phyloP scores from a whole-genome alignment of 352 stramenopile genomes.

The Phytopythium litorale region DNA sequence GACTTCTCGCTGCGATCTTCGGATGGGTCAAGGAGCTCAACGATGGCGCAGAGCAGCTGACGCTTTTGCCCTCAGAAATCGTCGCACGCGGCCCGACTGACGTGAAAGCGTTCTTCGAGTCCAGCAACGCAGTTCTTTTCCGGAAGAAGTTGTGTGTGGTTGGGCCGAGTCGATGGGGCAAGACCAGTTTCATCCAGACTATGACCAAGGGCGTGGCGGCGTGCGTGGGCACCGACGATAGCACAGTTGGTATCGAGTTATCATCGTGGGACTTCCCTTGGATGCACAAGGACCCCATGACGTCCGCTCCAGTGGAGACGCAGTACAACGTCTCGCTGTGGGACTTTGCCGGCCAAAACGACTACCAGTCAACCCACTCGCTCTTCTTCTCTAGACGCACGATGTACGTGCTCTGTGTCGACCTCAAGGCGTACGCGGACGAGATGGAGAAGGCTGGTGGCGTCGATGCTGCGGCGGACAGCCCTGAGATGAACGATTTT shows the following conservation, averaged over 20 bases:
- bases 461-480: no score
- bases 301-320: neutral
- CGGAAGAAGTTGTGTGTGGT: slow-evolving; percentile 27
- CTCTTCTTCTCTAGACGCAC: slow-evolving; percentile 15
- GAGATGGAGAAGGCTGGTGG: neutral
- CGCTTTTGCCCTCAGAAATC: neutral
- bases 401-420: slow-evolving; percentile 13
- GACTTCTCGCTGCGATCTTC: neutral
- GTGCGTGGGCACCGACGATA: slow-evolving; percentile 14
- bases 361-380: slow-evolving; percentile 15
- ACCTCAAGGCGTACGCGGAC: slow-evolving; percentile 5
- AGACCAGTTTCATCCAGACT: slow-evolving; percentile 31
- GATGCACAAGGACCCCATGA: neutral
- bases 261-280: slow-evolving; percentile 22
- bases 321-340: slow-evolving; percentile 15
- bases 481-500: slow-evolving; percentile 6
- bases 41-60: neutral
- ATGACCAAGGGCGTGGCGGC: slow-evolving; percentile 7
- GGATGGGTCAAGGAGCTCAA: neutral
- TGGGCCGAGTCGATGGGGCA: slow-evolving; percentile 24
- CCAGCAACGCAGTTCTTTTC: neutral
- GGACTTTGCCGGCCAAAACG: slow-evolving; percentile 17
- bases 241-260: slow-evolving; percentile 32
- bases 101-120: neutral
- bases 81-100: neutral